Evolutionary conservation across 768 basidiomycete genomes (phyloP).

Genomic region (Fomitopsis serialis): DNA sequence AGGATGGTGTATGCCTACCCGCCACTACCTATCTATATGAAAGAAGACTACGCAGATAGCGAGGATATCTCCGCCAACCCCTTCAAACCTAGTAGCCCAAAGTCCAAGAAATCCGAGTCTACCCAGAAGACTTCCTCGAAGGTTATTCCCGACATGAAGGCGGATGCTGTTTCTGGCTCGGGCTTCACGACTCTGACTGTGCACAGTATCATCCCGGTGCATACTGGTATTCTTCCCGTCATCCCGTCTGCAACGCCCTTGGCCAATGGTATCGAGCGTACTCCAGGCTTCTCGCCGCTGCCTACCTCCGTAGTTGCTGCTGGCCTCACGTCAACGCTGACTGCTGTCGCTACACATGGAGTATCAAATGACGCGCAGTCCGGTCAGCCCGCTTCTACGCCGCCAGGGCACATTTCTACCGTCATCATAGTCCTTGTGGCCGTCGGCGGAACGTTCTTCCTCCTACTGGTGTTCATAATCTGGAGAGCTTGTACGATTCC

Average conservation of each 20-base stretch:
- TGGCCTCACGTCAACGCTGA: neutral
- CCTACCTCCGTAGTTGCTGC: conserved; percentile 12
- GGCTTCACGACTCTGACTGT: conserved; percentile 35
- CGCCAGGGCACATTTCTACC: conserved; percentile 36
- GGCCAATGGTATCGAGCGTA: conserved; percentile 4
- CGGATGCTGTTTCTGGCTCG: conserved; percentile 39
- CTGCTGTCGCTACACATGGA: neutral
- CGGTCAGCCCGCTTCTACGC: neutral
- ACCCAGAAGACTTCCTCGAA: conserved; percentile 7
- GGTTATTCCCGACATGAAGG: conserved; percentile 16
- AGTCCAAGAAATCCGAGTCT: neutral
- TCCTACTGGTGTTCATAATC: conserved; percentile 44
- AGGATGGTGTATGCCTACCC: neutral
- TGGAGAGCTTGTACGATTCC: conserved; percentile 46
- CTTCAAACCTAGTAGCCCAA: neutral
- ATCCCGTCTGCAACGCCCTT: conserved; percentile 8
- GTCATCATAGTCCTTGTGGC: conserved; percentile 48
- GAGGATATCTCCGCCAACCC: neutral
- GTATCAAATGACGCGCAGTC: conserved; percentile 5
- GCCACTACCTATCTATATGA: neutral
- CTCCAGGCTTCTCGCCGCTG: conserved; percentile 15
- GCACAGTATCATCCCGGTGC: conserved; percentile 5
- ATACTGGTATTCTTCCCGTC: conserved; percentile 22
- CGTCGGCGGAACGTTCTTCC: conserved; percentile 43
- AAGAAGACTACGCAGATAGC: neutral